These are phyloP conservation scores for Aureobasidium sp. DNA, from an alignment of 2,329 filamentous ascomycete genomes.

Conservation along the genomic window DNA sequence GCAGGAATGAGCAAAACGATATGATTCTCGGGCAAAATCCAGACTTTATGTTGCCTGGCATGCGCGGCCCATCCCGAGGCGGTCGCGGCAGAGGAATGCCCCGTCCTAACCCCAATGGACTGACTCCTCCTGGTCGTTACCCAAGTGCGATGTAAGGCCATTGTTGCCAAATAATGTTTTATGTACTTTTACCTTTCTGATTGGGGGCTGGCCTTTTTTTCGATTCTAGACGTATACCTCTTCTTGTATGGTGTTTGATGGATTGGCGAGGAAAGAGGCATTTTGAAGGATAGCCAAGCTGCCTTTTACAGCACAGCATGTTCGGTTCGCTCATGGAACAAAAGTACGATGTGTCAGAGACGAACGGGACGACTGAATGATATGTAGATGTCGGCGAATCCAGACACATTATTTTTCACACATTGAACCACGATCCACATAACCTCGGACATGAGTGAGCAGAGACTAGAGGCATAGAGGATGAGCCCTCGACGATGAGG, in stretches of 20 bases:
- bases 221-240: slow-evolving; percentile 1
- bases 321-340: not conserved
- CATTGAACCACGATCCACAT: not conserved
- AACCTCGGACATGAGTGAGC: too few species aligned
- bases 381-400: not conserved
- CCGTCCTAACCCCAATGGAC: slow-evolving; percentile 14
- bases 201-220: not conserved
- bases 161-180: slow-evolving; percentile 2
- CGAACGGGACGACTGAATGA: not conserved
- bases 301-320: not conserved
- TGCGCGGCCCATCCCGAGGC: slow-evolving; percentile 22
- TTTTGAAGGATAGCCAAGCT: not conserved
- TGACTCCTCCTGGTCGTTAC: slow-evolving; percentile 26
- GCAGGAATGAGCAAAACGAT: slow-evolving; percentile 49
- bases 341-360: not conserved
- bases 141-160: slow-evolving; percentile 18
- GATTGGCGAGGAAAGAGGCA: not conserved
- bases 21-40: slow-evolving; percentile 71
- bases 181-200: slow-evolving; percentile 5
- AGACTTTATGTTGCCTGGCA: slow-evolving; percentile 66
- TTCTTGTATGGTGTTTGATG: not conserved
- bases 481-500: too few species aligned
- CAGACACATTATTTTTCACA: not conserved
- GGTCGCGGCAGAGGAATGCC: slow-evolving; percentile 17
- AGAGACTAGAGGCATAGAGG: too few species aligned